Conservation (phyloP, 257 asterid genomes). For the Petunia secreta region DNA sequence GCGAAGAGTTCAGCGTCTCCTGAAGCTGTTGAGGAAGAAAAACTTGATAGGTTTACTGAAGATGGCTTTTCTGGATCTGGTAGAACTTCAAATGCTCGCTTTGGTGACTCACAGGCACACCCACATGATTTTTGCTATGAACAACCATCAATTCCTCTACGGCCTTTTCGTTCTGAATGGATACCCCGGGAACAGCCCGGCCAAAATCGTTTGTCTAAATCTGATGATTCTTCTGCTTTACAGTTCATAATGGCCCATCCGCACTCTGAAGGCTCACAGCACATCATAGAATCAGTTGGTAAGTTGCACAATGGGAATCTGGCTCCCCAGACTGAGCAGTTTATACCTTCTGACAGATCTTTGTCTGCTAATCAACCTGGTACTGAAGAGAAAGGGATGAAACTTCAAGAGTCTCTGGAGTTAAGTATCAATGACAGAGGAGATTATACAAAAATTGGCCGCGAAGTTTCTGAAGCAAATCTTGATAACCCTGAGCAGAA, state of each 20-base stretch:
- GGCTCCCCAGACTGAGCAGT: slow-evolving; percentile 40
- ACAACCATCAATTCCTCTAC: slow-evolving; percentile 56
- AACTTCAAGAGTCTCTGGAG: slow-evolving; percentile 34
- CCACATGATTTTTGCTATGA: slow-evolving; percentile 49
- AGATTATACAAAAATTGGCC: slow-evolving; percentile 33
- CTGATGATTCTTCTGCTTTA: slow-evolving; percentile 67
- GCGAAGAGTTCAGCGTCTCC: slow-evolving; percentile 37
- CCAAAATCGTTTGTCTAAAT: slow-evolving; percentile 65
- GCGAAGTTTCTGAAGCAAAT: slow-evolving; percentile 43
- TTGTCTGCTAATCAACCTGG: slow-evolving; percentile 32
- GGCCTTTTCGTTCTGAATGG: slow-evolving; percentile 69
- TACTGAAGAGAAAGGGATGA: slow-evolving; percentile 40
- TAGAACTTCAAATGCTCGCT: slow-evolving; percentile 40
- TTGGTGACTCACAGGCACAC: slow-evolving; percentile 42
- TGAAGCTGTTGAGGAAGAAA: slow-evolving; percentile 44
- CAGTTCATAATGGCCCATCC: slow-evolving; percentile 56
- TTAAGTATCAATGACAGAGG: slow-evolving; percentile 33
- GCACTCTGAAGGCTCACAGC: slow-evolving; percentile 61
- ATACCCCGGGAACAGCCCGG: slow-evolving; percentile 71
- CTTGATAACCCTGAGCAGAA: slow-evolving; percentile 42
- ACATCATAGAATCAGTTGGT: slow-evolving; percentile 52
- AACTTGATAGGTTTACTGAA: slow-evolving; percentile 40
- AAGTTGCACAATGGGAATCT: slow-evolving; percentile 39
- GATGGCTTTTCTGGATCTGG: slow-evolving; percentile 41
- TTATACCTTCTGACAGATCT: slow-evolving; percentile 37